These are phyloP conservation scores for Azolla pinnata DNA, from an alignment of 75 land plant species.

Conservation along the genomic window DNA sequence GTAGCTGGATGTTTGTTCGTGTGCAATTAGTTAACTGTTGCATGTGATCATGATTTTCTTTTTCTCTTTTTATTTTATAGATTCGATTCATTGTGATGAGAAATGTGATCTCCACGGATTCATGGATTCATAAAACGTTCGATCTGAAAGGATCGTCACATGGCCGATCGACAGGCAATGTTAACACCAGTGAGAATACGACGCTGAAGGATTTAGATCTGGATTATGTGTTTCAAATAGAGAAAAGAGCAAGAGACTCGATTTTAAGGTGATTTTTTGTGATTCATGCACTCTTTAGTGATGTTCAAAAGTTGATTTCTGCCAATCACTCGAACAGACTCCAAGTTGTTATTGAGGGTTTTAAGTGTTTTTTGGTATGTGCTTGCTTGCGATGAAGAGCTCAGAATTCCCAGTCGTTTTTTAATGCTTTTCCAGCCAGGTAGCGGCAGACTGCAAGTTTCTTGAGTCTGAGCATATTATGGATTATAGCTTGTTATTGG, in stretches of 20 bases:
- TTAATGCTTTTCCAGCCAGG: conserved; percentile 47
- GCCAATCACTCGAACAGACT: too few relatives aligned
- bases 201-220: conserved; percentile 94
- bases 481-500: conserved; percentile 83
- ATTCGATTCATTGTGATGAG: conserved; percentile 99
- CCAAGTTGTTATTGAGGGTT: too few relatives aligned
- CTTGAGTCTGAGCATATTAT: conserved; percentile 69
- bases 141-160: conserved; percentile 93
- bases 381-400: too few relatives aligned
- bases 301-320: neutral
- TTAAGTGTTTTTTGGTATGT: too few relatives aligned
- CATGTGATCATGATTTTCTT: neutral
- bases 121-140: conserved; percentile 86
- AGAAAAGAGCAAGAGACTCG: conserved; percentile 80
- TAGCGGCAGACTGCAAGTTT: conserved; percentile 63
- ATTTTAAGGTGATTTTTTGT: conserved; percentile 76
- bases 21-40: neutral
- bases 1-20: neutral
- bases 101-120: conserved; percentile 94
- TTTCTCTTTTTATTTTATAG: conserved; percentile 28
- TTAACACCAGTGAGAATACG: conserved; percentile 93
- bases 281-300: too few relatives aligned
- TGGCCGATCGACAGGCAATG: conserved; percentile 87
- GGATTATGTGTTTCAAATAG: conserved; percentile 76
- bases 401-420: too few relatives aligned